phyloP scores from a whole-genome alignment of 306 rosid genomes.

The Rosa chinensis region DNA sequence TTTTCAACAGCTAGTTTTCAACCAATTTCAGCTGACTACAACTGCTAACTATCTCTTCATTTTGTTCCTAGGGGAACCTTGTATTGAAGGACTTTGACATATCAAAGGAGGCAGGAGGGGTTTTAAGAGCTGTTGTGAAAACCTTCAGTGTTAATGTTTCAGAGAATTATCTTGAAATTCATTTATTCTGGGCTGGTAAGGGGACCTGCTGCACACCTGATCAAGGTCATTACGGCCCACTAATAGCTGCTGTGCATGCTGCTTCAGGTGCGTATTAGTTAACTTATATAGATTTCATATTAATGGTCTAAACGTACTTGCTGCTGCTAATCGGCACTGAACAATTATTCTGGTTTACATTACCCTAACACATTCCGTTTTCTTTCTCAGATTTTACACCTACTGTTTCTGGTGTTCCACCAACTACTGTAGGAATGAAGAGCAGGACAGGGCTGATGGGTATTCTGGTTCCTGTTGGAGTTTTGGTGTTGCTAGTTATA shows the following conservation, averaged over 20 bases:
- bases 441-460: no score
- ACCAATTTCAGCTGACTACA: no score
- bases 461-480: no score
- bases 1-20: no score
- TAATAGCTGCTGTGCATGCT: constrained; percentile 21
- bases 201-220: constrained; percentile 26
- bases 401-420: no score
- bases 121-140: not conserved
- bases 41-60: not conserved
- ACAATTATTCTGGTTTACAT: no score
- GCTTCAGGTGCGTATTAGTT: constrained; percentile 7
- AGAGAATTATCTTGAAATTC: constrained; percentile 30
- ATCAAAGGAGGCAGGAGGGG: constrained; percentile 23
- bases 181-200: not conserved
- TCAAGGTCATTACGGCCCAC: constrained; percentile 10
- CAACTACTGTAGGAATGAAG: no score
- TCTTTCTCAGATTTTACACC: no score
- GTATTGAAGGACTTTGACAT: constrained; percentile 14
- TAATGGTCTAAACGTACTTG: no score
- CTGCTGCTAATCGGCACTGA: no score
- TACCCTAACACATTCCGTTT: no score
- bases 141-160: not conserved
- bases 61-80: constrained; percentile 10
- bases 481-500: no score
- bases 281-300: not conserved